phyloP scores from a whole-genome alignment of 1,284 basidiomycete species.

The Cystobasidium pallidum region DNA sequence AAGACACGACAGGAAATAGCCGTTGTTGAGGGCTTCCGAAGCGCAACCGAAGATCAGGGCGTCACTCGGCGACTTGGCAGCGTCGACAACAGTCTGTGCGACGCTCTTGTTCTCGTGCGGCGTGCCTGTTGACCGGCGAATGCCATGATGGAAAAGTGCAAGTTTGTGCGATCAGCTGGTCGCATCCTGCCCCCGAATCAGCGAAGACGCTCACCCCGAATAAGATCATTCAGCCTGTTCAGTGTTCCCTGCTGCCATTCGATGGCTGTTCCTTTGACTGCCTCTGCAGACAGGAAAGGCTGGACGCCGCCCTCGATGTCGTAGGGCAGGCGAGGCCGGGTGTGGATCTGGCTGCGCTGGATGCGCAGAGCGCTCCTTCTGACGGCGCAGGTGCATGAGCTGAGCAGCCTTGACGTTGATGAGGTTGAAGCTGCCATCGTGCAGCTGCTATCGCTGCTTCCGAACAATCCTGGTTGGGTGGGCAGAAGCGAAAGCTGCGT shows the following conservation, averaged over 20 bases:
- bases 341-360: slow-evolving; percentile 58
- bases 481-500: slow-evolving; percentile 8
- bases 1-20: slow-evolving; percentile 85
- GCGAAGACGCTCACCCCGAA: slow-evolving; percentile 63
- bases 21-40: slow-evolving; percentile 89
- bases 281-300: slow-evolving; percentile 70
- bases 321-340: slow-evolving; percentile 66
- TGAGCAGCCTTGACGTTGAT: slow-evolving; percentile 6
- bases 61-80: slow-evolving; percentile 66
- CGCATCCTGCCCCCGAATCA: background rate
- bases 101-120: slow-evolving; percentile 66
- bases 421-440: slow-evolving; percentile 16
- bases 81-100: slow-evolving; percentile 73
- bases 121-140: slow-evolving; percentile 61
- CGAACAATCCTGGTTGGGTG: too few relatives aligned
- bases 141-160: background rate
- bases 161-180: background rate
- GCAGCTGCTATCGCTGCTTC: background rate
- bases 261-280: slow-evolving; percentile 69
- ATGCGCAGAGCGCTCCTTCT: slow-evolving; percentile 21
- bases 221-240: slow-evolving; percentile 71
- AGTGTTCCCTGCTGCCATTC: slow-evolving; percentile 82
- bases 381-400: slow-evolving; percentile 30
- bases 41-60: slow-evolving; percentile 88
- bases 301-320: slow-evolving; percentile 68